A percentile compares a stretch with the other conserved stretches of the same genome.
phyloP scores from a whole-genome alignment of 371 early-diverging fungal genomes.

The Funneliformis caledonium region DNA sequence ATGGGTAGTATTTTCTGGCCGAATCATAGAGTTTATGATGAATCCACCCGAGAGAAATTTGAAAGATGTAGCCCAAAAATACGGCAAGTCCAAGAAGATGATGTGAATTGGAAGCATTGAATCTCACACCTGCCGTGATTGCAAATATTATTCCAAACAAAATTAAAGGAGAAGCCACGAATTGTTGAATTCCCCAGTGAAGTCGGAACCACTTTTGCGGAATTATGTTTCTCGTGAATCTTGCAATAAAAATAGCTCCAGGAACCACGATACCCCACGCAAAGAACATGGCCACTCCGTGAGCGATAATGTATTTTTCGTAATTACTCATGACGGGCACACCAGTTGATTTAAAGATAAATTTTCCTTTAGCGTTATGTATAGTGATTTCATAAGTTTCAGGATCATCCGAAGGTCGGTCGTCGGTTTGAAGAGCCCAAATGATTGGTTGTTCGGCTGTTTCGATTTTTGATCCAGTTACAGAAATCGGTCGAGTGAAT shows the following conservation, averaged over 20 bases:
- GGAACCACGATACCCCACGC: conserved; percentile 13
- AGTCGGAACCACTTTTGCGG: conserved; percentile 13
- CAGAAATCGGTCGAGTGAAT: conserved; percentile 9
- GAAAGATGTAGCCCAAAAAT: neutral
- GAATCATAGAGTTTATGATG: conserved; percentile 36
- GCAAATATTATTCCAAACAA: conserved; percentile 11
- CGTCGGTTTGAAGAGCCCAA: neutral
- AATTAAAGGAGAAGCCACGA: neutral
- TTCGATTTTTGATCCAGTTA: neutral
- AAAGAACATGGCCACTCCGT: conserved; percentile 14
- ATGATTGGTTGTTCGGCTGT: neutral
- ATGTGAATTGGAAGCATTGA: neutral
- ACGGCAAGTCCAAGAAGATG: conserved; percentile 20
- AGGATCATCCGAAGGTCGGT: conserved; percentile 13
- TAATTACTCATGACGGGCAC: neutral
- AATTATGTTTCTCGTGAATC: conserved; percentile 13
- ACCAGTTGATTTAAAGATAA: neutral
- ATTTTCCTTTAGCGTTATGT: neutral
- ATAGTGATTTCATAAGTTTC: neutral
- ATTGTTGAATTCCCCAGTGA: conserved; percentile 32
- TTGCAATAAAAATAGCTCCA: conserved; percentile 26
- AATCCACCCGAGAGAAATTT: conserved; percentile 19
- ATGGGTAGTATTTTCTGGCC: conserved; percentile 22
- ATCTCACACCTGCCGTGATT: neutral
- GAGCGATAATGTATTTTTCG: neutral